phyloP scores from a whole-genome alignment of 495 filamentous ascomycete genomes.

The Neurospora sp. region DNA sequence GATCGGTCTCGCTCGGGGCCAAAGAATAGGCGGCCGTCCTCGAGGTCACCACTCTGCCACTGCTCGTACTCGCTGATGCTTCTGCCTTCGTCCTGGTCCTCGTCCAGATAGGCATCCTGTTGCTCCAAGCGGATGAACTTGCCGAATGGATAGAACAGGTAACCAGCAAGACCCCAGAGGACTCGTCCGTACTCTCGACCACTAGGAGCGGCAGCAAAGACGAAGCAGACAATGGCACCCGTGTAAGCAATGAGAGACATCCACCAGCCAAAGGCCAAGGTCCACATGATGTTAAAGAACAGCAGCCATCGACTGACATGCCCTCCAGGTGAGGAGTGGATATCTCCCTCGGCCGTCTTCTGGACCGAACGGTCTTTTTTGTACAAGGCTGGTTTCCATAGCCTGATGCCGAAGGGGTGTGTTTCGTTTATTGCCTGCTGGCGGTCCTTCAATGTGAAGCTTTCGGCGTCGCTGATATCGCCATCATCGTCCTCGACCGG shows the following conservation, averaged over 20 bases:
- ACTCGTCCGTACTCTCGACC: constrained; percentile 80
- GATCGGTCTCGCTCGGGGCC: constrained; percentile 71
- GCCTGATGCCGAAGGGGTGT: constrained; percentile 94
- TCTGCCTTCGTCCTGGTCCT: constrained; percentile 97
- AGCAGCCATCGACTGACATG: constrained; percentile 74
- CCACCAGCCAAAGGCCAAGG: constrained; percentile 94
- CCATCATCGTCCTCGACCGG: constrained; percentile 48
- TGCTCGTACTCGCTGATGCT: constrained; percentile 99
- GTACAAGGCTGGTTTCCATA: constrained; percentile 98
- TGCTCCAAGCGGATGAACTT: constrained; percentile 88
- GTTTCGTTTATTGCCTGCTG: constrained; percentile 98
- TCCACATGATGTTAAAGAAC: constrained; percentile 85
- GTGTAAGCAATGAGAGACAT: constrained; percentile 65
- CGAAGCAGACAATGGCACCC: constrained; percentile 66
- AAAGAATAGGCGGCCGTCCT: constrained; percentile 93
- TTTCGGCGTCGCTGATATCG: constrained; percentile 66
- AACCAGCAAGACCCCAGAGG: constrained; percentile 72
- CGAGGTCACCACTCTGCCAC: constrained; percentile 95
- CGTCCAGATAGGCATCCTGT: constrained; percentile 88
- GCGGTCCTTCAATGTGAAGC: constrained; percentile 79
- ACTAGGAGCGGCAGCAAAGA: constrained; percentile 69
- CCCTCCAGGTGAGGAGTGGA: constrained; percentile 89
- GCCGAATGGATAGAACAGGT: constrained; percentile 92
- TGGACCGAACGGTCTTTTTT: constrained; percentile 96
- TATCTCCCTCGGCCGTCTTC: constrained; percentile 91